A percentile compares a stretch with the other conserved stretches of the same genome.
Conservation (phyloP, 768 basidiomycete genomes). For the Panus rudis region DNA sequence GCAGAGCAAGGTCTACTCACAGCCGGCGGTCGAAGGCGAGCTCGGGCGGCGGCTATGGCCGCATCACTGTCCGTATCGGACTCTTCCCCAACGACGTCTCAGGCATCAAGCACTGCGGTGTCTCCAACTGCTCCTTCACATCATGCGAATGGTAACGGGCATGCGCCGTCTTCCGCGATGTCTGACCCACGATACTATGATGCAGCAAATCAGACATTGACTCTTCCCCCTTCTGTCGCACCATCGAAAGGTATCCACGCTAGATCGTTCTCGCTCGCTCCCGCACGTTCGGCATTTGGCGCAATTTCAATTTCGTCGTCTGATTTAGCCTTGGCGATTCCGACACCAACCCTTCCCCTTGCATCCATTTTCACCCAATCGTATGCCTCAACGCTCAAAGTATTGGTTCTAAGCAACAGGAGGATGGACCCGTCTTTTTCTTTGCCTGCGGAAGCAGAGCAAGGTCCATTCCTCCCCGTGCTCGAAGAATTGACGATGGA, state of each 20-base stretch:
- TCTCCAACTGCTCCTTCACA: constrained; percentile 11
- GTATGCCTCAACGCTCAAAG: constrained; percentile 51
- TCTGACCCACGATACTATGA: constrained; percentile 56
- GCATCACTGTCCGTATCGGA: background rate
- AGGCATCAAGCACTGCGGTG: constrained; percentile 3
- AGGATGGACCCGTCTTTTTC: constrained; percentile 60
- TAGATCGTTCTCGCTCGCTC: constrained; percentile 54
- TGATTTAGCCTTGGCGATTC: constrained; percentile 39
- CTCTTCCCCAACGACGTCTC: background rate
- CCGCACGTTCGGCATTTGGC: constrained; percentile 14
- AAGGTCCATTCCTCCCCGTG: constrained; percentile 44
- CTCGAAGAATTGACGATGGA: constrained; percentile 73
- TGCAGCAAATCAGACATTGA: constrained; percentile 48
- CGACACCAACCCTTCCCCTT: constrained; percentile 65
- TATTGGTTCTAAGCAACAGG: constrained; percentile 55
- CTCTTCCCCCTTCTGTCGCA: constrained; percentile 54
- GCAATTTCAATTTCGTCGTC: constrained; percentile 5
- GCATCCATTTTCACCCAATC: constrained; percentile 50
- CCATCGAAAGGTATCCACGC: constrained; percentile 46
- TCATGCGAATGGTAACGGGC: background rate
- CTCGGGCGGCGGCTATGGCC: constrained; percentile 16
- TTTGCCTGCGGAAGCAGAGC: constrained; percentile 36
- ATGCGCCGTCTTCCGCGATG: constrained; percentile 31
- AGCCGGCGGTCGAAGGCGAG: constrained; percentile 18
- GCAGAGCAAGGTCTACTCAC: constrained; percentile 23